phyloP scores from a whole-genome alignment of 441 rosid genomes.

The Gossypium schwendimanii region DNA sequence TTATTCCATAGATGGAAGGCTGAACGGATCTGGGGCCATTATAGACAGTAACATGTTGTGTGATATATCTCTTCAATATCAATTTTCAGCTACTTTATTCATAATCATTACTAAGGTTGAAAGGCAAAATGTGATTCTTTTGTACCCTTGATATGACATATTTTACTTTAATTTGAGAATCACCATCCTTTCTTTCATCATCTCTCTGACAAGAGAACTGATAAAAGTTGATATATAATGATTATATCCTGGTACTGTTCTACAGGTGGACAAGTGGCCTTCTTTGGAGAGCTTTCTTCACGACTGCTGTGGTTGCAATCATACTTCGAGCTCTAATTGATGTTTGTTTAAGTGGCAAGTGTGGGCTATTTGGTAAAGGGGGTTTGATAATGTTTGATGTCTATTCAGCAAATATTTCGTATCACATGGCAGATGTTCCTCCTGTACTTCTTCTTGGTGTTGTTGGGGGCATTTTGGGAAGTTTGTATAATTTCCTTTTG shows the following conservation, averaged over 20 bases:
- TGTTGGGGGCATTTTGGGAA: slow-evolving; percentile 78
- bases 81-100: not conserved
- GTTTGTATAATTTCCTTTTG: slow-evolving; percentile 59
- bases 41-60: not conserved
- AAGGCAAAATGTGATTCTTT: not conserved
- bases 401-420: slow-evolving; percentile 51
- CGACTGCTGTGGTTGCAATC: slow-evolving; percentile 73
- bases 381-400: slow-evolving; percentile 84
- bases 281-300: slow-evolving; percentile 81
- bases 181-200: not conserved
- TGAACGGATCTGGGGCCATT: not conserved
- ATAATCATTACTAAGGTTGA: not conserved
- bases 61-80: not conserved
- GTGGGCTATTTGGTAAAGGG: slow-evolving; percentile 83
- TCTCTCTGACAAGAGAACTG: not conserved
- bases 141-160: not conserved
- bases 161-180: not conserved
- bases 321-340: slow-evolving; percentile 75
- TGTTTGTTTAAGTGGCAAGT: slow-evolving; percentile 64
- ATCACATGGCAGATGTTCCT: slow-evolving; percentile 65
- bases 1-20: not conserved
- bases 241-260: not conserved
- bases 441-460: slow-evolving; percentile 68
- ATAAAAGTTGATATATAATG: not conserved
- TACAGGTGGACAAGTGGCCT: slow-evolving; percentile 94